Base-by-base conservation (phyloP, 805 yeast genomes). In the Starmerella geochares region DNA sequence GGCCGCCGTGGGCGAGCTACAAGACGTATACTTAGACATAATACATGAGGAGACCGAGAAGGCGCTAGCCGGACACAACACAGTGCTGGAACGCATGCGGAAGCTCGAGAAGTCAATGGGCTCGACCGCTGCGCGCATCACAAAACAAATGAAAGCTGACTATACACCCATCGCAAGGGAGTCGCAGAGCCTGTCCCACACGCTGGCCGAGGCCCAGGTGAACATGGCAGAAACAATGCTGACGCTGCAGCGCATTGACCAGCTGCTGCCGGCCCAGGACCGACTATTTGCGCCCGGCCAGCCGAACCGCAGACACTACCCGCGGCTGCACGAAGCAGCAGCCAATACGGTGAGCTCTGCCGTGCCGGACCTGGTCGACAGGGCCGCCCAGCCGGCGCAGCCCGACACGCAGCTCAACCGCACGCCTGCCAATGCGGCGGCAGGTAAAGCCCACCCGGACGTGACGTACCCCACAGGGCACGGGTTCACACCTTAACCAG, bases 81-180 rank as follows among this genome's bases (percentile, higher is more conserved):
- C 24, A 19, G 38, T 53, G 13, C 17, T 47, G 8, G 43, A 38
- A 4, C 44, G 48, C 20, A 40, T 55, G 36, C 46, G 50, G 27
- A 14, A 23, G 20, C 42, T 42, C 32, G 58, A 55, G 41, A 55
- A 55, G 35, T 25, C 40, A 24, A 16, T 40, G 2, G 44, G 19
- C 14, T 31, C 46, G 11, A 31, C 48, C 20, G 5, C 28, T n/a
- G 20, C 49, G 11, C 27, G 25, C 19, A 32, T 54, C n/a, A 8
- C 29, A 13, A 45, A 44, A 21, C 46, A 51, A 11, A 2, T 49
- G 20, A 16, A 16, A 11, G 8, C 49, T 2, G 55, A 49, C 16
- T n/a, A 20, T 8, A 14, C 28, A n/a, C 35, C 36, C 2, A 13
- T 51, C 2, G 20, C 28, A 3, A 8, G n/a, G n/a, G 50, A 46